Conservation (phyloP, 768 basidiomycete genomes). For the Mycena maculata region DNA sequence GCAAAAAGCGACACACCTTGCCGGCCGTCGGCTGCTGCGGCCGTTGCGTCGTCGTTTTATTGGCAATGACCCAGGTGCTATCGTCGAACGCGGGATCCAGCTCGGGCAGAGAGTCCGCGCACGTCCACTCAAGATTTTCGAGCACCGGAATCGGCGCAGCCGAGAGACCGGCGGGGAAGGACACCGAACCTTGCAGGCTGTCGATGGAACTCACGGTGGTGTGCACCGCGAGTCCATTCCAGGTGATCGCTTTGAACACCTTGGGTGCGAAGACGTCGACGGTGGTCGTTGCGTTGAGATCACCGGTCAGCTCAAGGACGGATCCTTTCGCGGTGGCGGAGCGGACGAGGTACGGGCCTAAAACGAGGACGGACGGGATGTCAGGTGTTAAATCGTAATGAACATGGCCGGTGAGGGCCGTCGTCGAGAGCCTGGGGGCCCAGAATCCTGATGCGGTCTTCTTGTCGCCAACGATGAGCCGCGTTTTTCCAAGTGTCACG, state of each 20-base stretch:
- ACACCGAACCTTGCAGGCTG: conserved; percentile 49
- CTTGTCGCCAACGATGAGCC: conserved; percentile 71
- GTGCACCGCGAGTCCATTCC: conserved; percentile 65
- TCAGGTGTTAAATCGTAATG: conserved; percentile 46
- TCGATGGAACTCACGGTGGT: conserved; percentile 44
- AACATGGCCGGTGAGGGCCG: conserved; percentile 32
- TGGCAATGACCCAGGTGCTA: conserved; percentile 64
- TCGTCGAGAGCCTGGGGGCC: conserved; percentile 60
- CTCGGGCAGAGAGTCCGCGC: conserved; percentile 73
- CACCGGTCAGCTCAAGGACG: conserved; percentile 56
- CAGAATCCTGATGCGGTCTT: conserved; percentile 69
- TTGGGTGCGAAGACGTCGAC: conserved; percentile 67
- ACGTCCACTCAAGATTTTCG: conserved; percentile 61
- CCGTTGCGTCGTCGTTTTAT: conserved; percentile 68
- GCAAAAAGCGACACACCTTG: conserved; percentile 54
- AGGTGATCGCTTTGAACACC: conserved; percentile 56
- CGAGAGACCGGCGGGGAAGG: conserved; percentile 47
- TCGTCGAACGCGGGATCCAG: conserved; percentile 64
- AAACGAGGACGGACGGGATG: conserved; percentile 45
- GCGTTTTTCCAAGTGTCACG: conserved; percentile 56
- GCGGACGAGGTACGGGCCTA: conserved; percentile 51
- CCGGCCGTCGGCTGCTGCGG: conserved; percentile 68
- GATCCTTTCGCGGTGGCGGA: conserved; percentile 40
- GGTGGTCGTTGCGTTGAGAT: conserved; percentile 62
- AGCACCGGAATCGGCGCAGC: conserved; percentile 53